Conservation (phyloP, 345 rosid species). For the Nephelium lappaceum region DNA sequence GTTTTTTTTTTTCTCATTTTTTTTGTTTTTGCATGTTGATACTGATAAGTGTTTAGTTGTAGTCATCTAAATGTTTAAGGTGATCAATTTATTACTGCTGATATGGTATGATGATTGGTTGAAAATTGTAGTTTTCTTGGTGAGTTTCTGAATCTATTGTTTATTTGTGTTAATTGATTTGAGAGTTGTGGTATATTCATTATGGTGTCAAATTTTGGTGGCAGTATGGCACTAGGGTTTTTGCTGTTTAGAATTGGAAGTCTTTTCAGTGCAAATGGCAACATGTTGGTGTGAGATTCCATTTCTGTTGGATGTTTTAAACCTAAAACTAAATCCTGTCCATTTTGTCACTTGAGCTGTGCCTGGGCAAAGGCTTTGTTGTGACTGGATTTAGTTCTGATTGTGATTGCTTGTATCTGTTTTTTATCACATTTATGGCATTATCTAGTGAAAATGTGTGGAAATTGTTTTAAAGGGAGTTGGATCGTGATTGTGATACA, state of each 20-base stretch:
- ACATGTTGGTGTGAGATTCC: not conserved
- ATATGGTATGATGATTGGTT: not conserved
- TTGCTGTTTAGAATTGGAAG: not conserved
- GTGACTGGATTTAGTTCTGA: not conserved
- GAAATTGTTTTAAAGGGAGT: not conserved
- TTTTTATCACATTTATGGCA: not conserved
- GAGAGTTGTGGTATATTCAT: not conserved
- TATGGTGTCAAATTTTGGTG: not conserved
- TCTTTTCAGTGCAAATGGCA: too few relatives aligned
- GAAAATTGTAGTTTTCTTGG: not conserved
- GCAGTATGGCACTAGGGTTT: slow-evolving; percentile 13
- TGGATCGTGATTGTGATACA: not conserved
- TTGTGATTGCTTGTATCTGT: not conserved
- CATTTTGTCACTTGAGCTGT: not conserved
- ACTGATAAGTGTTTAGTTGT: not conserved
- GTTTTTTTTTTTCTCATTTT: not conserved
- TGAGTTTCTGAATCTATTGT: not conserved
- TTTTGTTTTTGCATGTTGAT: not conserved
- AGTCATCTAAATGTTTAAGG: not conserved
- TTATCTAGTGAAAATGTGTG: not conserved
- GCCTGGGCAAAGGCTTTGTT: too few relatives aligned
- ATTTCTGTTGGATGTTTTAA: not conserved
- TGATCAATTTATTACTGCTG: not conserved
- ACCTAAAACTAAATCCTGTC: not conserved
- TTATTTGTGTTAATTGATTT: not conserved